Evolutionary conservation across 495 filamentous ascomycete species (phyloP), one percentile per base, ranked within the genome.

Genomic region (Aspergillus cavernicola): DNA sequence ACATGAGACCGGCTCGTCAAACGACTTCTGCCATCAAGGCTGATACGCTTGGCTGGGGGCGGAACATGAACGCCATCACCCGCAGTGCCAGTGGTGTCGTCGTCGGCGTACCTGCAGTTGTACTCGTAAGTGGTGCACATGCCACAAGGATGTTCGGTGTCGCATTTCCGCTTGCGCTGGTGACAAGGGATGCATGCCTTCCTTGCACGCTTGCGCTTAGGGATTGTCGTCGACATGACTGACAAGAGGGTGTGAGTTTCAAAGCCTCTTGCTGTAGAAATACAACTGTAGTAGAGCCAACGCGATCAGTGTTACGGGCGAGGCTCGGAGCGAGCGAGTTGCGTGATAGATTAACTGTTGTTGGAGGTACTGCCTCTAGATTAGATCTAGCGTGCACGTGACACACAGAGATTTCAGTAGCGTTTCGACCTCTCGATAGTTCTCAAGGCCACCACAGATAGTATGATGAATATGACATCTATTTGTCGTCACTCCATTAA

Each of bases 81-180:
- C 28, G 22, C 19, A 54, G 56, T 31, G 20, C 24, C 39, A 31
- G 36, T 39, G 32, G 37, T 37, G 50, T 59, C 12, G 26, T 60
- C 52, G 44, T 65, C 48, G 50, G 50, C 12, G 50, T 69, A 69
- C 28, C 40, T 63, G 57, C 66, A 69, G 53, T 57, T 55, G 31
- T 69, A 69, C 40, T 29, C 62, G 32, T 66, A 66, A 26, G 55
- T 66, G 51, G 60, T 56, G 55, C 66, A 69, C 60, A 44, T 65
- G 48, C 53, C 49, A 42, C 66, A 69, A 28, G 66, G 66, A 52
- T 65, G 60, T 23, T 13, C 32, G 6, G 22, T 48, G 39, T 69
- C 60, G 51, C 66, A 69, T 67, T 69, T 69, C 39, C 66, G 64
- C 62, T 69, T 69, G 53, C 66, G 66, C 60, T 66, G 58, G 32